Conservation (phyloP, 148 eudicot genomes). For the Suaeda aralocaspica region DNA sequence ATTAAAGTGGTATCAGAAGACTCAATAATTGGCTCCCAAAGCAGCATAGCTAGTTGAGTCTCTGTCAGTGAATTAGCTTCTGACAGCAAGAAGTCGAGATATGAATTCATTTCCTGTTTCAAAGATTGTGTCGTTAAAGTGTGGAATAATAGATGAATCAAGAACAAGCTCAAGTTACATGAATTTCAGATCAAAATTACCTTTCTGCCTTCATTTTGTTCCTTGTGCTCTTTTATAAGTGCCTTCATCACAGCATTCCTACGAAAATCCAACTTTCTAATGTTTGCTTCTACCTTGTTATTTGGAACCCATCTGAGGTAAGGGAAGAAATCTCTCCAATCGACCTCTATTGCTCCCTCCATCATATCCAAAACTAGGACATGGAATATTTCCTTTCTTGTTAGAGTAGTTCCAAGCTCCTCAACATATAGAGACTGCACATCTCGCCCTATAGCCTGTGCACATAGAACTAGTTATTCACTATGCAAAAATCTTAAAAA, state of each 20-base stretch:
- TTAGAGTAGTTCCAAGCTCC: slow-evolving; percentile 53
- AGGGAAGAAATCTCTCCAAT: slow-evolving; percentile 97
- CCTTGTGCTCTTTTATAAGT: slow-evolving; percentile 50
- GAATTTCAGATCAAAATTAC: slow-evolving; percentile 23
- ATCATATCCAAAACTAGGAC: slow-evolving; percentile 61
- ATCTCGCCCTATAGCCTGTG: slow-evolving; percentile 65
- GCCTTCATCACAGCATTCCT: slow-evolving; percentile 72
- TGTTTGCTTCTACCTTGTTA: slow-evolving; percentile 45
- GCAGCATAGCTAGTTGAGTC: slow-evolving; percentile 55
- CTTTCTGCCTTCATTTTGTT: slow-evolving; percentile 34
- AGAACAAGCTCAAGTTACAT: neutral
- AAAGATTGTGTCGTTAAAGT: neutral
- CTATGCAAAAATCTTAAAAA: neutral
- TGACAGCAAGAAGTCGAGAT: slow-evolving; percentile 50
- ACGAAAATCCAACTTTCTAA: slow-evolving; percentile 40
- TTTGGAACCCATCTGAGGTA: slow-evolving; percentile 76
- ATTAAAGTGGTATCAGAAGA: slow-evolving; percentile 75
- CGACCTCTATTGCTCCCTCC: slow-evolving; percentile 85
- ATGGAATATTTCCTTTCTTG: slow-evolving; percentile 53
- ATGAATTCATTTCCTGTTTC: slow-evolving; percentile 47
- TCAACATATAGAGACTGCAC: slow-evolving; percentile 51
- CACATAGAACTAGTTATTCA: neutral
- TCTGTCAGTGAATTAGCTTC: slow-evolving; percentile 58
- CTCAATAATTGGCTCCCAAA: slow-evolving; percentile 85
- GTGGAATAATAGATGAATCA: no score